Conservation (phyloP, 2,329 filamentous ascomycete genomes). For the Huntiella bhutanensis region DNA sequence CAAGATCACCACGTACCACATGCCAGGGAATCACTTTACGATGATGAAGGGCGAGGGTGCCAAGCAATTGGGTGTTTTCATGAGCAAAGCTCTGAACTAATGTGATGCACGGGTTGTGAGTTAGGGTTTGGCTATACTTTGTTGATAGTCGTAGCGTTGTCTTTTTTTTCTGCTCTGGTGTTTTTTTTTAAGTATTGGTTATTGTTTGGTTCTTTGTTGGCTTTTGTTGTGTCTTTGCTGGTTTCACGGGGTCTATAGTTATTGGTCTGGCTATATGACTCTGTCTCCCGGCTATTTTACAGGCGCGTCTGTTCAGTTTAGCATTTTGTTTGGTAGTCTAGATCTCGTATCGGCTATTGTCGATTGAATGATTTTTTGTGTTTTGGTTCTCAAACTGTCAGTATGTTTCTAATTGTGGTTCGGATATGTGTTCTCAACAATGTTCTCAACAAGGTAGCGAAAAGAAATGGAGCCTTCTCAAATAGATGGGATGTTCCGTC, state of each 20-base stretch:
- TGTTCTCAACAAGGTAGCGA: background rate
- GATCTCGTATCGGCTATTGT: slow-evolving; percentile 3
- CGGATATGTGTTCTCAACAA: background rate
- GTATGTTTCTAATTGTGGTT: background rate
- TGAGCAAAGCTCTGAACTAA: slow-evolving; percentile 18
- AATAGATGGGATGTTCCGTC: too few species aligned
- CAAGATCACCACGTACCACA: slow-evolving; percentile 45
- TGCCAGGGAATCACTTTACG: slow-evolving; percentile 56
- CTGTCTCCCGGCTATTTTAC: too few species aligned
- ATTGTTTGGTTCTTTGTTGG: background rate
- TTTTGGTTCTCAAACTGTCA: background rate
- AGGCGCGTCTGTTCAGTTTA: too few species aligned
- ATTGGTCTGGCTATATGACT: too few species aligned
- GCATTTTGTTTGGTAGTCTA: background rate
- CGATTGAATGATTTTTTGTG: slow-evolving; percentile 5
- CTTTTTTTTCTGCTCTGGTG: background rate
- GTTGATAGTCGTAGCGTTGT: background rate
- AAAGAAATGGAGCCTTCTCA: too few species aligned
- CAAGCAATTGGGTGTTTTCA: slow-evolving; percentile 19
- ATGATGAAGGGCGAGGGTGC: slow-evolving; percentile 48
- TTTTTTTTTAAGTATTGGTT: background rate
- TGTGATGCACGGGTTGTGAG: background rate
- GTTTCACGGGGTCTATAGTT: too few species aligned
- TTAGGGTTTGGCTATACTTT: background rate
- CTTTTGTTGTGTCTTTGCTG: too few species aligned